Evolutionary conservation across 768 basidiomycete genomes (phyloP).

Genomic region (Scleroderma bovista): DNA sequence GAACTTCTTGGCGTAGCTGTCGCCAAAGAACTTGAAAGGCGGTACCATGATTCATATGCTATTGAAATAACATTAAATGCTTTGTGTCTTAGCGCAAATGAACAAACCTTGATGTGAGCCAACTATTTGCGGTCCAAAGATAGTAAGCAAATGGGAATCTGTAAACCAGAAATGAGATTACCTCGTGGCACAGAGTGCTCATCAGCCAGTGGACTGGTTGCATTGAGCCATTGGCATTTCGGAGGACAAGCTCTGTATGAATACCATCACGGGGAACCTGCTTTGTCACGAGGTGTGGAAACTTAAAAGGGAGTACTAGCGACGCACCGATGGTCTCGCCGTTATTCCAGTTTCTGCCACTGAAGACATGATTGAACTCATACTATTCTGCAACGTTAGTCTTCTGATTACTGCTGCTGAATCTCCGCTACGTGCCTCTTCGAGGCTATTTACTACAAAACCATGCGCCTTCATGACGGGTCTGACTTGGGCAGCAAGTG

Average conservation of each 20-base stretch:
- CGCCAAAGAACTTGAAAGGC: constrained; percentile 74
- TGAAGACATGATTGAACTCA: constrained; percentile 71
- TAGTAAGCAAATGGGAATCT: constrained; percentile 7
- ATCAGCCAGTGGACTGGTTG: constrained; percentile 62
- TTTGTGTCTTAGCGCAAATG: not conserved
- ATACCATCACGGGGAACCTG: not conserved
- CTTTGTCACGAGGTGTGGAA: too few species aligned
- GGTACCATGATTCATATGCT: constrained; percentile 81
- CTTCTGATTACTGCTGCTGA: not conserved
- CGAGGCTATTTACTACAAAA: constrained; percentile 70
- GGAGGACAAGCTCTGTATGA: constrained; percentile 66
- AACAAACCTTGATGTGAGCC: constrained; percentile 70
- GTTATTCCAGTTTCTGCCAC: constrained; percentile 80
- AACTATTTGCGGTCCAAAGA: constrained; percentile 39
- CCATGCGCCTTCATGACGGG: constrained; percentile 81
- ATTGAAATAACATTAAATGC: not conserved
- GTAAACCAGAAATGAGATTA: constrained; percentile 27
- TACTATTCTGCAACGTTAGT: constrained; percentile 42
- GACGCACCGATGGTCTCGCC: constrained; percentile 69
- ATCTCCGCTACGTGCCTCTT: constrained; percentile 52
- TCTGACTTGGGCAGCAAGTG: constrained; percentile 77
- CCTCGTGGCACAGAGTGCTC: constrained; percentile 81
- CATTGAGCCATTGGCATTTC: constrained; percentile 55
- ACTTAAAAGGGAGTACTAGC: not conserved
- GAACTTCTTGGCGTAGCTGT: constrained; percentile 58